Base-by-base conservation (phyloP, 257 asterid genomes). In the Cordia subcordata region DNA sequence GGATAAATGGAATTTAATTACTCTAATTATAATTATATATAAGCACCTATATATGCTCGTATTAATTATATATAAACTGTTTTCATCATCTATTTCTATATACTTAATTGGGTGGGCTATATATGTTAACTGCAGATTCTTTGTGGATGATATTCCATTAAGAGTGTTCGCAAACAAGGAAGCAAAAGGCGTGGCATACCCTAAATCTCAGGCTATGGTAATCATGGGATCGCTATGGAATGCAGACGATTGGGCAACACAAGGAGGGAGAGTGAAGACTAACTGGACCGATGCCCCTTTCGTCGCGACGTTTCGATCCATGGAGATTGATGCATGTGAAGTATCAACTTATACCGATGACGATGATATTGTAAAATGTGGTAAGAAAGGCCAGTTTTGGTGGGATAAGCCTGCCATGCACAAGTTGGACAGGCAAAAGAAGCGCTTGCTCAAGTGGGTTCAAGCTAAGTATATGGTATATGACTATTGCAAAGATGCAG, bases 191-290 rank as follows among this genome's bases (percentile, higher is more conserved):
- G 62, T 71, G 10, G 35, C 78, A 13, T 83, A 77, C 61, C 91
- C 78, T 5, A 78, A 64, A 58, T 73, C 38, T 14, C 79, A 71
- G 67, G 81, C 78, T 37, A 83, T 83, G 91, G 85, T 80, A 68
- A 69, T 83, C 44, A 76, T 73, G 33, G 87, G 85, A 19, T 80
- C 87, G 0, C 22, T 80, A 57, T 83, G 90, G 90, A 75, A 83
- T 46, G 90, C 79, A 0, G 84, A 83, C 11, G 84, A 75, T 10
- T 83, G 90, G 90, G 90, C 90, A 16, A 80, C 90, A 27, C 82
- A 75, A 60, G 90, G 90, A 45, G 90, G 90, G 51, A 61, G 65
- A 58, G 81, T 80, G 55, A 83, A 80, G 78, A 80, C 83, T 0
- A 83, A 83, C 38, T 83, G 91, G 91, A 83, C 64, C 54, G 5